Conservation (phyloP, 2,329 filamentous ascomycete genomes). For the Rhynchosporium agropyri region DNA sequence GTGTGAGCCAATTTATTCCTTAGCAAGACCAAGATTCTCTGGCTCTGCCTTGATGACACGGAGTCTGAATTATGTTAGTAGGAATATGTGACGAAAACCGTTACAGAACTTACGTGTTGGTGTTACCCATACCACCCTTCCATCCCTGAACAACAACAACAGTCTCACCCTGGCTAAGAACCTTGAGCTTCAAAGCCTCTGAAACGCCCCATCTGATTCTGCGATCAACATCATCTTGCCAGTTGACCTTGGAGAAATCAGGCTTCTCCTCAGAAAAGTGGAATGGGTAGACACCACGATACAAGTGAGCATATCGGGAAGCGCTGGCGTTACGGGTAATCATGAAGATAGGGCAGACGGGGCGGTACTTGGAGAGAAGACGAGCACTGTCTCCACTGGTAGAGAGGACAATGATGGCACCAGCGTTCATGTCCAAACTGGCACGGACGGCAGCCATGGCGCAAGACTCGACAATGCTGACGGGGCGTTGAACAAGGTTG, state of each 20-base stretch:
- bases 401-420: conserved; percentile 93
- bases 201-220: conserved; percentile 96
- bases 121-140: conserved; percentile 90
- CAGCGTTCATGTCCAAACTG: conserved; percentile 93
- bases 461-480: conserved; percentile 88
- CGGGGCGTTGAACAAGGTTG: conserved; percentile 78
- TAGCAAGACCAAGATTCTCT: conserved; percentile 34
- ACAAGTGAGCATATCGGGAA: conserved; percentile 89
- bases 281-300: conserved; percentile 98
- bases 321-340: conserved; percentile 85
- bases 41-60: conserved; percentile 43
- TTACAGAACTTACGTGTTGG: conserved; percentile 62
- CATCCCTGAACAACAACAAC: conserved; percentile 87
- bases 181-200: conserved; percentile 80
- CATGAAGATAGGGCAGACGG: conserved; percentile 99
- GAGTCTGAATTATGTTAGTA: conserved; percentile 31
- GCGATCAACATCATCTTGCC: conserved; percentile 98
- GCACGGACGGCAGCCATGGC: conserved; percentile 96
- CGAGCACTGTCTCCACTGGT: conserved; percentile 95
- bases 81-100: conserved; percentile 8
- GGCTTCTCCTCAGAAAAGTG: conserved; percentile 91
- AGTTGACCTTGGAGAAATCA: conserved; percentile 88
- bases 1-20: background rate
- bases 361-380: conserved; percentile 96
- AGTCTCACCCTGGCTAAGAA: conserved; percentile 71